These are phyloP conservation scores for Sonneratia alba DNA, from an alignment of 345 rosid genomes.

Conservation along the genomic window DNA sequence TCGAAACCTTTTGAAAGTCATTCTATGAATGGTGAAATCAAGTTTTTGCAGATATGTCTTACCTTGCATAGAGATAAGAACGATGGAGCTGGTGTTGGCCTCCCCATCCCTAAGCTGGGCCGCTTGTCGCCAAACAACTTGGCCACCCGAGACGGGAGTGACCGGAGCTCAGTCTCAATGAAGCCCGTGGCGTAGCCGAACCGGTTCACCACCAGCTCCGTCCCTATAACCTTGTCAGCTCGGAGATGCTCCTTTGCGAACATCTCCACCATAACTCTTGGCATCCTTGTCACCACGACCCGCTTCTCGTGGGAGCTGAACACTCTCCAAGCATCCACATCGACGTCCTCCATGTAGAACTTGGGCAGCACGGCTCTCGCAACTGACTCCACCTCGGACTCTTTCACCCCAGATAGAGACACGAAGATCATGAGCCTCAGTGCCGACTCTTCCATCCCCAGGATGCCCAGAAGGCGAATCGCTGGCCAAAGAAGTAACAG, in stretches of 20 bases:
- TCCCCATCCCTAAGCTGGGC: slow-evolving; percentile 51
- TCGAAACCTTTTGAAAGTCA: too few species aligned
- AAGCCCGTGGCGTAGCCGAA: slow-evolving; percentile 70
- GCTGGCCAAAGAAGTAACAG: slow-evolving; percentile 59
- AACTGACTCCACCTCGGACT: slow-evolving; percentile 63
- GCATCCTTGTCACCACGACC: slow-evolving; percentile 66
- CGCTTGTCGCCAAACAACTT: slow-evolving; percentile 36
- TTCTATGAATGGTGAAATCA: not conserved
- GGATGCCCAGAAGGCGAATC: slow-evolving; percentile 36
- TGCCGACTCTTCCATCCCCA: slow-evolving; percentile 38
- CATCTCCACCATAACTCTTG: slow-evolving; percentile 70
- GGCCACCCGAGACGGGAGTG: slow-evolving; percentile 23
- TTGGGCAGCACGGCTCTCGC: slow-evolving; percentile 85
- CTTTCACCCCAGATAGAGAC: slow-evolving; percentile 46
- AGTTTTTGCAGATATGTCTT: not conserved
- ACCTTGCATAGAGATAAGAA: slow-evolving; percentile 66
- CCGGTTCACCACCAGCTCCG: slow-evolving; percentile 48
- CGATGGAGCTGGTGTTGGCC: slow-evolving; percentile 17
- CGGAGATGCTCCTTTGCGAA: slow-evolving; percentile 67
- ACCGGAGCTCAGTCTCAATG: slow-evolving; percentile 15
- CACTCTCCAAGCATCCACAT: slow-evolving; percentile 60
- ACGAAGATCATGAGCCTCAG: slow-evolving; percentile 61
- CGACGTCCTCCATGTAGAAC: slow-evolving; percentile 73
- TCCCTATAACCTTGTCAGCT: slow-evolving; percentile 70
- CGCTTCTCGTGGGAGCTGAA: slow-evolving; percentile 45